A percentile compares a stretch with the other conserved stretches of the same genome.
Evolutionary conservation across 768 basidiomycete genomes (phyloP).

Genomic region (Macrocybe gigantea): DNA sequence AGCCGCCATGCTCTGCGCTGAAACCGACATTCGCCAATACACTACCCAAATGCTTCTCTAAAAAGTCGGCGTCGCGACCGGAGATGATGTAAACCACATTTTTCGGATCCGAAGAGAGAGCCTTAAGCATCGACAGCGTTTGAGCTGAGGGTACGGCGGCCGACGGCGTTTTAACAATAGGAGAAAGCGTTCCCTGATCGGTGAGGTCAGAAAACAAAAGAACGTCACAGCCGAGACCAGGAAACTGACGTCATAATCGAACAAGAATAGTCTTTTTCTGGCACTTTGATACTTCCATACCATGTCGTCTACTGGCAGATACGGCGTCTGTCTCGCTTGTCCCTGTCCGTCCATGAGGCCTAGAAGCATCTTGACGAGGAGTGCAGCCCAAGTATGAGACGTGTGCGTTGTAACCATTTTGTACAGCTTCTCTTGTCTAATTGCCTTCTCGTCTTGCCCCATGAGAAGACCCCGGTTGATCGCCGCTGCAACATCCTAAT

Average conservation of each 20-base stretch:
- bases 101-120: conserved; percentile 70
- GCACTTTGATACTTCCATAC: conserved; percentile 58
- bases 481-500: conserved; percentile 78
- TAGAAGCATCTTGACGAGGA: conserved; percentile 83
- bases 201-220: conserved; percentile 1
- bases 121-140: conserved; percentile 69
- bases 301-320: conserved; percentile 61
- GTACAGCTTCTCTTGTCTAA: conserved; percentile 71
- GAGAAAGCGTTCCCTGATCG: conserved; percentile 84
- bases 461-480: conserved; percentile 87
- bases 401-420: conserved; percentile 89
- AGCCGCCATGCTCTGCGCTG: conserved; percentile 94
- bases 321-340: conserved; percentile 80
- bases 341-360: conserved; percentile 75
- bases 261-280: conserved; percentile 82
- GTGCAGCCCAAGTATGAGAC: conserved; percentile 90
- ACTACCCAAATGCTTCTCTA: conserved; percentile 88
- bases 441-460: conserved; percentile 67
- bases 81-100: conserved; percentile 98
- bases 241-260: conserved; percentile 86
- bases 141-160: conserved; percentile 76
- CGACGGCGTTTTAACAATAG: conserved; percentile 91
- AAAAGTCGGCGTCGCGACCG: conserved; percentile 88
- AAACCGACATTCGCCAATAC: conserved; percentile 71
- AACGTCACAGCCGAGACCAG: not conserved